These are phyloP conservation scores for Curvularia sp. DNA, from an alignment of 2,329 filamentous ascomycete genomes.

Conservation along the genomic window DNA sequence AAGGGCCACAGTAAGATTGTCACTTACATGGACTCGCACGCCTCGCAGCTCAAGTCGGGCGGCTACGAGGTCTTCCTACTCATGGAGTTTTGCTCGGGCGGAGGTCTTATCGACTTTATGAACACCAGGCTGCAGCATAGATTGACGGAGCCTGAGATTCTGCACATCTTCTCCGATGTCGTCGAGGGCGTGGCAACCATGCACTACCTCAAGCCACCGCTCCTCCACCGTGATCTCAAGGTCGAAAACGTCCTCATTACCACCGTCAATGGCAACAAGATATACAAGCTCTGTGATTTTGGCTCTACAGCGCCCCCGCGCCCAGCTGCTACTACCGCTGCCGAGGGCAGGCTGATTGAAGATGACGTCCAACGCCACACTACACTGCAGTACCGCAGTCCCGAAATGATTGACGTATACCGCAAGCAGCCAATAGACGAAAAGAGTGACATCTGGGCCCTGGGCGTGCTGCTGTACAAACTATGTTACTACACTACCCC, in stretches of 20 bases:
- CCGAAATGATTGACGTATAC: slow-evolving; percentile 99
- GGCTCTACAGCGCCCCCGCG: slow-evolving; percentile 86
- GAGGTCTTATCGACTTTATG: slow-evolving; percentile 98
- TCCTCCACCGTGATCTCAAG: slow-evolving; percentile 94
- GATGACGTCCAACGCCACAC: slow-evolving; percentile 98
- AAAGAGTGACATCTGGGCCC: slow-evolving; percentile 97
- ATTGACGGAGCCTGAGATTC: slow-evolving; percentile 94
- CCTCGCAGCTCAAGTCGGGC: slow-evolving; percentile 87
- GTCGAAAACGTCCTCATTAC: slow-evolving; percentile 97
- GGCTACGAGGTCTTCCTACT: slow-evolving; percentile 98
- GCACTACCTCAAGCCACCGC: slow-evolving; percentile 95
- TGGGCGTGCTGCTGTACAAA: slow-evolving; percentile 95
- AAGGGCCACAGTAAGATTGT: slow-evolving; percentile 97
- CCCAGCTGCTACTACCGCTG: slow-evolving; percentile 82
- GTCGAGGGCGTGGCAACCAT: slow-evolving; percentile 97
- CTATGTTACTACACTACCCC: slow-evolving; percentile 99
- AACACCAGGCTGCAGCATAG: slow-evolving; percentile 96
- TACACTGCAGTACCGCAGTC: slow-evolving; percentile 94
- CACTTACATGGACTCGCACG: slow-evolving; percentile 97
- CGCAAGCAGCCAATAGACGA: slow-evolving; percentile 95
- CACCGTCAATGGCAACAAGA: slow-evolving; percentile 66
- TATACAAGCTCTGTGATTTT: slow-evolving; percentile 98
- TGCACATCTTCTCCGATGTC: slow-evolving; percentile 95
- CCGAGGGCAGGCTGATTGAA: slow-evolving; percentile 90
- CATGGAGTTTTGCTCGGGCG: slow-evolving; percentile 97